Percentiles rank a stretch among this genome's conserved stretches.
phyloP scores from a whole-genome alignment of 1,139 yeast species.

The Suhomyces yuchorum region DNA sequence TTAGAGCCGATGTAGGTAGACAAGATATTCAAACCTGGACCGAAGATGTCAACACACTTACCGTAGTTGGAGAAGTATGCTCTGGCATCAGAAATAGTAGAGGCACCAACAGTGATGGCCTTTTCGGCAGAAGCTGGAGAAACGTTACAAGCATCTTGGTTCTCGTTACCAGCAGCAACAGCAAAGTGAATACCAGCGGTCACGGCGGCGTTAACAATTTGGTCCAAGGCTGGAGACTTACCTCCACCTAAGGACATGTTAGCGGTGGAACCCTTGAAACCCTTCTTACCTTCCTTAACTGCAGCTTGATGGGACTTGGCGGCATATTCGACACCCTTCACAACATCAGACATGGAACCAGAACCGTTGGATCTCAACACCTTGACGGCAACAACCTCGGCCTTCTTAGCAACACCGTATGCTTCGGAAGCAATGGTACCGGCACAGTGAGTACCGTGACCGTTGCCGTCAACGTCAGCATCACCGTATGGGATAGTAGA shows the following conservation, averaged over 20 bases:
- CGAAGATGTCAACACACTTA: conserved; percentile 81
- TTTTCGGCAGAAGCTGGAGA: conserved; percentile 80
- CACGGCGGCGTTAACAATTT: conserved; percentile 84
- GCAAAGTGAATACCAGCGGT: conserved; percentile 81
- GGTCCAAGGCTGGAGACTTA: conserved; percentile 75
- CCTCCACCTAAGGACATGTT: conserved; percentile 93
- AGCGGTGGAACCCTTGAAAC: conserved; percentile 83
- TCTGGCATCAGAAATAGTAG: conserved; percentile 71
- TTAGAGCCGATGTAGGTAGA: conserved; percentile 88
- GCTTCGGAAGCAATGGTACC: conserved; percentile 77
- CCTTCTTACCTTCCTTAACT: conserved; percentile 56
- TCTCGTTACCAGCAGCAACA: conserved; percentile 88
- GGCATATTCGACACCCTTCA: conserved; percentile 79
- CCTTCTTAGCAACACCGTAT: conserved; percentile 81
- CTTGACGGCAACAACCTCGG: conserved; percentile 73
- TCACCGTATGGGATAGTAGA: conserved; percentile 85
- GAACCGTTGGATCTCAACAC: conserved; percentile 77
- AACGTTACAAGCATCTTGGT: conserved; percentile 80
- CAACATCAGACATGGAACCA: conserved; percentile 79
- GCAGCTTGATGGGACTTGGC: conserved; percentile 65
- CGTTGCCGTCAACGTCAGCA: conserved; percentile 84
- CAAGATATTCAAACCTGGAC: conserved; percentile 79
- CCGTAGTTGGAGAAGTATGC: conserved; percentile 86
- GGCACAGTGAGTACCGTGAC: conserved; percentile 92
- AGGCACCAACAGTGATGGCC: conserved; percentile 83